Percentiles rank a stretch among this genome's conserved stretches.
Evolutionary conservation across 2,329 filamentous ascomycete species (phyloP).

Genomic region (Hypoxylon sp.): DNA sequence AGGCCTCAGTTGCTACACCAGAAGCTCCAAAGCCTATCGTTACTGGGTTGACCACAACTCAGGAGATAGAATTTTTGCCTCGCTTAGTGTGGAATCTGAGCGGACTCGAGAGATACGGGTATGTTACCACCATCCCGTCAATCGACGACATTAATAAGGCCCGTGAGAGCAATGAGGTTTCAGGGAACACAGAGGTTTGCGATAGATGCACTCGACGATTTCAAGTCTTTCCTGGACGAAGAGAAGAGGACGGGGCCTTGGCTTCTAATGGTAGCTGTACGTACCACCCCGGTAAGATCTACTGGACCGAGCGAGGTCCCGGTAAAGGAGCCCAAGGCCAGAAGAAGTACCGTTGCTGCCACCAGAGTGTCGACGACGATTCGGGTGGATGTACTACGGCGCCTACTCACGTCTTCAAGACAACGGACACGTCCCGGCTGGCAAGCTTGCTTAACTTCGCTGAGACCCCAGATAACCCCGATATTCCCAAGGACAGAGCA

Average conservation of each 20-base stretch:
- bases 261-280: slow-evolving; percentile 80
- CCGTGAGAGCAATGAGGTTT: slow-evolving; percentile 68
- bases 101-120: slow-evolving; percentile 74
- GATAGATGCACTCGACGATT: slow-evolving; percentile 88
- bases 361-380: slow-evolving; percentile 72
- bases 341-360: slow-evolving; percentile 80
- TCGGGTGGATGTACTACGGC: slow-evolving; percentile 75
- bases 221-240: slow-evolving; percentile 87
- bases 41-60: slow-evolving; percentile 71
- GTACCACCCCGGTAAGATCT: slow-evolving; percentile 79
- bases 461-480: slow-evolving; percentile 73
- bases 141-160: slow-evolving; percentile 72
- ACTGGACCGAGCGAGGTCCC: slow-evolving; percentile 64
- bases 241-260: slow-evolving; percentile 77
- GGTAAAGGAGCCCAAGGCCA: slow-evolving; percentile 66
- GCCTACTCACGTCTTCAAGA: slow-evolving; percentile 86
- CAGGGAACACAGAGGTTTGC: slow-evolving; percentile 84
- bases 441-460: slow-evolving; percentile 82
- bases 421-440: slow-evolving; percentile 76
- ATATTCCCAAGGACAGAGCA: slow-evolving; percentile 62
- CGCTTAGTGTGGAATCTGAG: slow-evolving; percentile 71
- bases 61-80: slow-evolving; percentile 73
- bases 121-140: slow-evolving; percentile 74
- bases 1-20: slow-evolving; percentile 47
- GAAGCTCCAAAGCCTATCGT: slow-evolving; percentile 62